Evolutionary conservation across 2,329 filamentous ascomycete species (phyloP).

Genomic region (Cyphellophora attinorum): DNA sequence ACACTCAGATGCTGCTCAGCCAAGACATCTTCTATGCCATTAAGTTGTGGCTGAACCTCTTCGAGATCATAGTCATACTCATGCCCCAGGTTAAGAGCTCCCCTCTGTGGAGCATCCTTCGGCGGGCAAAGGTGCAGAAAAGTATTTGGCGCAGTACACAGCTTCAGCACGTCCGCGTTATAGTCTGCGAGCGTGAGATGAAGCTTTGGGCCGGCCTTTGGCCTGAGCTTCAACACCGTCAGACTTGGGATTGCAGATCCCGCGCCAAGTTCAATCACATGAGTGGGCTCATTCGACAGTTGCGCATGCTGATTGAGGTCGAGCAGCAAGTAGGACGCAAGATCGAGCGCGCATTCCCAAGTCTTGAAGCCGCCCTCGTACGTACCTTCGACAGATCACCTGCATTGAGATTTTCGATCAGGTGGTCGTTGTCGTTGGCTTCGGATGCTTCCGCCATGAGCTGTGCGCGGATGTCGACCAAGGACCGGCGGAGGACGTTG

Average conservation of each 20-base stretch:
- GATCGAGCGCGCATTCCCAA: constrained; percentile 56
- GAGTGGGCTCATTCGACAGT: constrained; percentile 25
- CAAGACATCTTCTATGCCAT: constrained; percentile 38
- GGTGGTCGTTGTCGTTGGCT: constrained; percentile 29
- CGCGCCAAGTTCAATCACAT: constrained; percentile 44
- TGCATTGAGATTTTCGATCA: constrained; percentile 40
- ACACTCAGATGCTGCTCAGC: constrained; percentile 34
- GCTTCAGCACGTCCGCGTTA: constrained; percentile 49
- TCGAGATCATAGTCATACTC: constrained; percentile 22
- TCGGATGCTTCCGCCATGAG: constrained; percentile 47
- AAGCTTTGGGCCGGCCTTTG: constrained; percentile 24
- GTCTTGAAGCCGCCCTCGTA: constrained; percentile 62
- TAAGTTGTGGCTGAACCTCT: constrained; percentile 40
- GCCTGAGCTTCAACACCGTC: constrained; percentile 42
- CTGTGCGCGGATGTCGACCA: constrained; percentile 56
- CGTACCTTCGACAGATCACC: constrained; percentile 45
- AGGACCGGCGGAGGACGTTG: constrained; percentile 38
- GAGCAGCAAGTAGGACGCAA: constrained; percentile 30
- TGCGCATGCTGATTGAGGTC: constrained; percentile 17
- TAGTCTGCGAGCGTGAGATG: constrained; percentile 53
- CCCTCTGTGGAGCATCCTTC: constrained; percentile 3
- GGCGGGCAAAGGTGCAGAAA: constrained; percentile 27
- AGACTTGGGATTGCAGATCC: constrained; percentile 53
- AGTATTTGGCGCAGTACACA: constrained; percentile 53
- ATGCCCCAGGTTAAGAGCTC: too few species aligned